Evolutionary conservation across 768 basidiomycete species (phyloP), one percentile per base, ranked within the genome.

Genomic region (Mycena leptocephala): DNA sequence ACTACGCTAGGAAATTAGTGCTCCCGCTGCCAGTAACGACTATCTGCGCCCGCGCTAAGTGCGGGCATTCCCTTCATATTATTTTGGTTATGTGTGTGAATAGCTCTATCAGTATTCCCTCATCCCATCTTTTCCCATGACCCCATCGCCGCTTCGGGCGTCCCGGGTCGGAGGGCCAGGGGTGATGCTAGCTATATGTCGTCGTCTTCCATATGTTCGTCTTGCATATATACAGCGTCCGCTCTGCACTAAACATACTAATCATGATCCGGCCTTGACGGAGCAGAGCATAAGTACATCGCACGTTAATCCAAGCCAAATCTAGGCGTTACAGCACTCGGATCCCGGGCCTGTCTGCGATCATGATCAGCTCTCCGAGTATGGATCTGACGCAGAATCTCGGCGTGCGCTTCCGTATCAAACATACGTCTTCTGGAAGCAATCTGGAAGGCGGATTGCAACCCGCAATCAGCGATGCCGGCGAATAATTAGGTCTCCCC

Each of bases 391-490:
- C 43, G 26, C 16, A 9, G 32, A 33, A 26, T 67, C 48, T 37
- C 13, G 65, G 26, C 16, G 41, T 22, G 26, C 18, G 43, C 41
- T 8, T n/a, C n/a, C n/a, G n/a, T n/a, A n/a, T n/a, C n/a, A n/a
- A n/a, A n/a, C n/a, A n/a, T n/a, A n/a, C n/a, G n/a, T n/a, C 33
- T 59, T 59, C 35, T n/a, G 33, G 58, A 59, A 59, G 5, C 56
- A 35, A 59, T 59, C 58, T 59, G 22, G 58, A 59, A 59, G n/a
- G 28, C 35, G 22, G 10, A 5, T 35, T 37, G 14, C 58, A 59
- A 48, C 69, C 30, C 61, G 39, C 70, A 63, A 71, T 62, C 70
- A 63, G 33, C 70, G 70, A 63, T 51, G 35, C 51, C 70, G 48
- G 59, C 18, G 43, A 63, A 30, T 55, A 70, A 24, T 61, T 61